Conservation (phyloP, 176 grass and related monocot species). For the Coix lacrymajobi region DNA sequence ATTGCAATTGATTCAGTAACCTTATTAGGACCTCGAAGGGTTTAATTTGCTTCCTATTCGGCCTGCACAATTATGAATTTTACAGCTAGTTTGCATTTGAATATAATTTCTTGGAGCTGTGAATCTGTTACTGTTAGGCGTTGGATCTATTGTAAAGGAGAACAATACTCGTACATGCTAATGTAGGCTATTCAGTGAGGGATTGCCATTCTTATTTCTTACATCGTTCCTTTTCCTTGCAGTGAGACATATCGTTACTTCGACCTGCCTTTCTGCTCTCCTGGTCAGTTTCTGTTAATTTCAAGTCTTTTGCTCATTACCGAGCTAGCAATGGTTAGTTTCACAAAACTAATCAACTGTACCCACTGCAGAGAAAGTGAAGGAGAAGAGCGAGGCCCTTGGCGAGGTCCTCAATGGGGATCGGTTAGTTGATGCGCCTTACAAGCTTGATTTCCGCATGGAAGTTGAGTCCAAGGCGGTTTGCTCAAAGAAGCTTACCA, state of each 20-base stretch:
- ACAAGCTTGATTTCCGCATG: constrained; percentile 72
- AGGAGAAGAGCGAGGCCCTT: constrained; percentile 81
- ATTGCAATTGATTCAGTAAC: neutral
- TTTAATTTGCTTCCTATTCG: neutral
- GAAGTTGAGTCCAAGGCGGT: constrained; percentile 59
- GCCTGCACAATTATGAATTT: neutral
- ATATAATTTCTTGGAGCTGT: neutral
- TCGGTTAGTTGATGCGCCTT: constrained; percentile 85
- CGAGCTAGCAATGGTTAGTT: neutral
- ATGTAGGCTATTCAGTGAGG: neutral
- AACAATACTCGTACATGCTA: neutral
- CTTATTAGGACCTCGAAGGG: neutral
- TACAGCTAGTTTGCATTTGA: neutral
- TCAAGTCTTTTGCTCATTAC: neutral
- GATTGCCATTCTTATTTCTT: constrained; percentile 16
- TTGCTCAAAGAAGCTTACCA: constrained; percentile 70
- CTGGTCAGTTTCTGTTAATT: constrained; percentile 41
- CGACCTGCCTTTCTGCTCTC: constrained; percentile 91
- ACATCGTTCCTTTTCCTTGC: constrained; percentile 22
- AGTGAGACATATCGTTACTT: constrained; percentile 97
- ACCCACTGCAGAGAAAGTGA: constrained; percentile 60
- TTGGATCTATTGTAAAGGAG: constrained; percentile 22
- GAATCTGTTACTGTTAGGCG: neutral
- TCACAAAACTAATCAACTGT: neutral
- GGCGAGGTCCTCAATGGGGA: constrained; percentile 95